Evolutionary conservation across 306 rosid species (phyloP).

Genomic region (Vicia sativa): DNA sequence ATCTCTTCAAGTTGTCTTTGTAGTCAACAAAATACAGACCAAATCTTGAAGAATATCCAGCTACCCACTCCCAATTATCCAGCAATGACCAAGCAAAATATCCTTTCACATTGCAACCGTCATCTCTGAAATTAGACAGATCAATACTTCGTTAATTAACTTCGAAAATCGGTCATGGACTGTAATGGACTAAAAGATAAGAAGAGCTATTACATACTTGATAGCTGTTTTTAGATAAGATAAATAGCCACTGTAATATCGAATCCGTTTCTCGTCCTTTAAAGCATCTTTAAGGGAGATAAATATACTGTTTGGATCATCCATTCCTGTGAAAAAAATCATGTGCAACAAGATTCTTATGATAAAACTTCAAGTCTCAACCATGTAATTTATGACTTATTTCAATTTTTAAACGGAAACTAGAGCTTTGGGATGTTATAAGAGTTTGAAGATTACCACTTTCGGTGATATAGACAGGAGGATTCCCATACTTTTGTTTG

Average conservation of each 20-base stretch:
- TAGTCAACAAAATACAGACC: constrained; percentile 85
- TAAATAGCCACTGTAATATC: constrained; percentile 72
- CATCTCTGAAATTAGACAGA: constrained; percentile 65
- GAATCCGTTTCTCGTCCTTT: constrained; percentile 79
- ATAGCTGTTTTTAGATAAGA: constrained; percentile 62
- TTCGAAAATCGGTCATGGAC: not conserved
- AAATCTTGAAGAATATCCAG: constrained; percentile 79
- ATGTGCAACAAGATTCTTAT: constrained; percentile 14
- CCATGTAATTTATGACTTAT: too few relatives aligned
- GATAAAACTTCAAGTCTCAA: too few relatives aligned
- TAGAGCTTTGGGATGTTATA: not conserved
- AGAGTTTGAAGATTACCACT: constrained; percentile 64
- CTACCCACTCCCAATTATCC: constrained; percentile 96
- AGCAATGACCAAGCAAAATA: constrained; percentile 90
- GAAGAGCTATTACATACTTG: constrained; percentile 33
- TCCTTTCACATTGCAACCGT: constrained; percentile 95
- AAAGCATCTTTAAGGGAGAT: constrained; percentile 62
- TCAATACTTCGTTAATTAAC: constrained; percentile 16
- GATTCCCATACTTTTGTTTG: constrained; percentile 78
- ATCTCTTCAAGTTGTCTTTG: constrained; percentile 77
- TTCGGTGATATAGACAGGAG: constrained; percentile 79
- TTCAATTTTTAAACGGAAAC: too few relatives aligned
- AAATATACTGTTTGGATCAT: constrained; percentile 65
- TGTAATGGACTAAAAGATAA: constrained; percentile 7
- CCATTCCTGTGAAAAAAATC: constrained; percentile 71